Conservation (phyloP, 1,284 basidiomycete species). For the Ceratorhiza oryzae-sativae region DNA sequence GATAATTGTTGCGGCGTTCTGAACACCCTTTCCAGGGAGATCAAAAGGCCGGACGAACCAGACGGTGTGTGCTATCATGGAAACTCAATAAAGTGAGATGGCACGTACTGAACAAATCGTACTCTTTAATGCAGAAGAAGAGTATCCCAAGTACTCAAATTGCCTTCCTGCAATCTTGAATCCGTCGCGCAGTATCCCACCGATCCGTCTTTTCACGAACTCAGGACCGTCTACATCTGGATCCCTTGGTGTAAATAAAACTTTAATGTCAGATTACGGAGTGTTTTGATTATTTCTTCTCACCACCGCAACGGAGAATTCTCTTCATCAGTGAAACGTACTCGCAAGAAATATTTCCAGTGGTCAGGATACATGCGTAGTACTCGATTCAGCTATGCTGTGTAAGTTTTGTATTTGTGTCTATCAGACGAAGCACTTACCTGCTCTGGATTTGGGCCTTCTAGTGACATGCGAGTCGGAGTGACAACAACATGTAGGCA, state of each 20-base stretch:
- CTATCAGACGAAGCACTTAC: conserved; percentile 14
- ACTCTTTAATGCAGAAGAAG: conserved; percentile 57
- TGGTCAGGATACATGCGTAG: conserved; percentile 50
- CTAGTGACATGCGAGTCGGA: conserved; percentile 63
- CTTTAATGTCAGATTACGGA: neutral
- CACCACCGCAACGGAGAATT: conserved; percentile 56
- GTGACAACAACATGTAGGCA: conserved; percentile 65
- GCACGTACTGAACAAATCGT: neutral
- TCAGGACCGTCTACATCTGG: conserved; percentile 58
- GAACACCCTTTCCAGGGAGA: conserved; percentile 46
- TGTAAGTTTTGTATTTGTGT: neutral
- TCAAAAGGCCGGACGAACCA: conserved; percentile 66
- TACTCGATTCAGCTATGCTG: conserved; percentile 62
- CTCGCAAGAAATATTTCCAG: conserved; percentile 66
- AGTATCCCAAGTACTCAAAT: conserved; percentile 65
- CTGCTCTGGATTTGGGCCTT: conserved; percentile 69
- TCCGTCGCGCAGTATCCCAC: conserved; percentile 55
- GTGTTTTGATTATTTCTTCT: neutral
- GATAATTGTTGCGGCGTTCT: conserved; percentile 59
- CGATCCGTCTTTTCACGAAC: conserved; percentile 59
- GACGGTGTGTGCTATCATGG: conserved; percentile 54
- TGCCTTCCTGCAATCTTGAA: conserved; percentile 59
- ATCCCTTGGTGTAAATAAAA: conserved; percentile 47
- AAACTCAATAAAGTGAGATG: neutral
- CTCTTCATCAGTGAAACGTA: conserved; percentile 68